Base-by-base conservation (phyloP, 805 yeast genomes). In the Wickerhamiella alocasiicola region DNA sequence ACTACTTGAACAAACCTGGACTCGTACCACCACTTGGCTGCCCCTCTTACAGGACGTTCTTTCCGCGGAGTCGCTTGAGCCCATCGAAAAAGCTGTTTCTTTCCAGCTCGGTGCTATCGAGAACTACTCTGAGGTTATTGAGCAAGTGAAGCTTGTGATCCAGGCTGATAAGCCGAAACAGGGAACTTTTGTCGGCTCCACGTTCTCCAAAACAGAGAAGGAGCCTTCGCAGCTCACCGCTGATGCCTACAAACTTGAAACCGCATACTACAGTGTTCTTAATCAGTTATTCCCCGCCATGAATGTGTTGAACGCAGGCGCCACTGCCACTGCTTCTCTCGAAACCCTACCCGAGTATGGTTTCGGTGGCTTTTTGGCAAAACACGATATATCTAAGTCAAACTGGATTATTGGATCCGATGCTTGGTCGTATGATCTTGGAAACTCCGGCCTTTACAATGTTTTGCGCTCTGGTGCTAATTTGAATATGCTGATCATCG, bases 381-480 rank as follows among this genome's bases (percentile, higher is more conserved):
- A 63, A 28, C 70, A 73, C 50, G 74, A 74, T 49, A 67, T 70
- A 46, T 5, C 18, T 20, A 25, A 19, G 18, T 24, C 30, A 32
- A 6, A 60, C 62, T 88, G 97, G 97, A 67, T 88, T 45, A 67
- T 88, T 43, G 95, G 96, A 24, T 84, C 95, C 15, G 97, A 88
- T 59, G 75, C 91, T 24, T 88, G 97, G 97, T 72, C 95, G 16
- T 85, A 78, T 56, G 97, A 88, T 63, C 65, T 83, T 51, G 97
- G 97, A 31, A 67, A 81, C 46, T 80, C 95, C 5, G 95, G 96
- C 57, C 78, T 88, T 39, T 96, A 88, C 59, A 78, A 79, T 51
- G 78, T 84, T 3, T 65, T 88, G 33, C 63, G 85, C 20, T 76
- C 87, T 0, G 78, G 78, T 34, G 70, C 75, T 56, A 81, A 84